These are phyloP conservation scores for Mycotypha africana DNA, from an alignment of 371 early-diverging fungal genomes.

Conservation along the genomic window DNA sequence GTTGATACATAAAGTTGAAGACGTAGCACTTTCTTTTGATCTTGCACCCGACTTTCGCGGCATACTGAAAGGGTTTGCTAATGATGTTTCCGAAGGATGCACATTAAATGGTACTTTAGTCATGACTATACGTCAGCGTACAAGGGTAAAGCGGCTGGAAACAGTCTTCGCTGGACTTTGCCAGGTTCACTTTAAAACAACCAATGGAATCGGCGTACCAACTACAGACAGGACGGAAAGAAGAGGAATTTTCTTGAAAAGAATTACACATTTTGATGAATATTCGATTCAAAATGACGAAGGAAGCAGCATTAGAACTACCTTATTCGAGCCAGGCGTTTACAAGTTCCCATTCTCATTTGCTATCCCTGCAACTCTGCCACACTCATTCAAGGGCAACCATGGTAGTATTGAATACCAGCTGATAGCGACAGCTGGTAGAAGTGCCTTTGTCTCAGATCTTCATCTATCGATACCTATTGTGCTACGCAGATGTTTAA, in stretches of 20 bases:
- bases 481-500: constrained; percentile 8
- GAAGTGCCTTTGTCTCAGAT: constrained; percentile 4
- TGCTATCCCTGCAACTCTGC: constrained; percentile 9
- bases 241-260: constrained; percentile 1
- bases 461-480: constrained; percentile 2
- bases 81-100: constrained; percentile 21
- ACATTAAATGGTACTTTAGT: constrained; percentile 3
- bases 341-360: constrained; percentile 13
- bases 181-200: constrained; percentile 9
- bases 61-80: constrained; percentile 12
- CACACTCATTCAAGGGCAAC: constrained; percentile 12
- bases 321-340: constrained; percentile 4
- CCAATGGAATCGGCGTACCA: constrained; percentile 8
- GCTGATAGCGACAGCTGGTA: too few species aligned
- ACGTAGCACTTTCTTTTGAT: constrained; percentile 3
- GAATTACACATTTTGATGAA: constrained; percentile 1
- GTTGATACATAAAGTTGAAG: constrained; percentile 3
- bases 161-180: constrained; percentile 5
- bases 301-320: background rate
- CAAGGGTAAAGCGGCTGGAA: constrained; percentile 7
- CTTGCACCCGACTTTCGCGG: constrained; percentile 13
- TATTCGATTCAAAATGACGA: too few species aligned
- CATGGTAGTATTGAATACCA: background rate
- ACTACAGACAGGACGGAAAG: constrained; percentile 9
- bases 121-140: background rate